Base-by-base conservation (phyloP, 768 basidiomycete species). In the Russula lepida region DNA sequence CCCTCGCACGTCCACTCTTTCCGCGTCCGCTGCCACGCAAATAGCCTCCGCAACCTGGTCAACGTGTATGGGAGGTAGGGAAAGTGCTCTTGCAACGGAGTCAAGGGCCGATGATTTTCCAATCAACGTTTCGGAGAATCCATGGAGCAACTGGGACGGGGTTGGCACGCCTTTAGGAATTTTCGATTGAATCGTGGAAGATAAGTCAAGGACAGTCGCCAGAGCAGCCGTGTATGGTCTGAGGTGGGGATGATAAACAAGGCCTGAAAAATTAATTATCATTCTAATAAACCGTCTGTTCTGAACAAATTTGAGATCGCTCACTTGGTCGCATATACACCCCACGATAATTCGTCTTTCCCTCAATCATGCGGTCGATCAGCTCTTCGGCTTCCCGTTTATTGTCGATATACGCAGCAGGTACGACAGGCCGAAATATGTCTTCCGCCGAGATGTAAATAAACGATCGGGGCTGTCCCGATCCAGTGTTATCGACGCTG, bases 371-470 rank as follows among this genome's bases (percentile, higher is more conserved):
- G 32, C 75, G 69, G 48, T 76, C 77, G 61, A 98, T 90, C 33
- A 75, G 77, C 37, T 73, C 69, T 71, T 99, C 97, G 8, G 97
- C 93, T 68, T 93, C 84, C 21, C 95, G 84, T 75, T 99, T 99
- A n/a, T 91, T 88, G 70, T 88, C 80, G 68, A 98, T 92, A 75
- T 99, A 99, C 37, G 89, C 76, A 0, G 82, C 78, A 30, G 94
- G 84, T 53, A 98, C 82, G 68, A 95, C 68, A 28, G 95, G 97
- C 15, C 91, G 84, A 74, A 85, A 93, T 50, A 95, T 83, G 71
- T 95, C 92, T 69, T 95, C 95, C 6, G 97, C 97, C 52, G 97
- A 99, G 59, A 99, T 78, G 74, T 90, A 98, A 43, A 98, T 80
- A 73, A 99, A 98, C n/a, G 86, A 81, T 56, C 85, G 80, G 13